Conservation (phyloP, 345 rosid species). For the Bruguiera gymnorhiza region DNA sequence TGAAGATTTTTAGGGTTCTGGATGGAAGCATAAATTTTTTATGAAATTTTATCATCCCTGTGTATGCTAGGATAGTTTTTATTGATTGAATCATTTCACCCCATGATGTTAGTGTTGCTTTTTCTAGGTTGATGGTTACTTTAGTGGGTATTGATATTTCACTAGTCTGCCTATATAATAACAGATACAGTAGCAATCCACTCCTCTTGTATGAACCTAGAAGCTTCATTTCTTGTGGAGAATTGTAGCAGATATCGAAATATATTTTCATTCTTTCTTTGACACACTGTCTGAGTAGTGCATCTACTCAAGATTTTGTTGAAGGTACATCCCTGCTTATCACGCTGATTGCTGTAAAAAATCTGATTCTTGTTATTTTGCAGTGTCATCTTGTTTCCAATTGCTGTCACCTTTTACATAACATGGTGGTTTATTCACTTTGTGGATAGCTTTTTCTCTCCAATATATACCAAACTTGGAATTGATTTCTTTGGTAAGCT, state of each 20-base stretch:
- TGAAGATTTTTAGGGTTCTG: no score
- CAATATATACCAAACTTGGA: slow-evolving; percentile 88
- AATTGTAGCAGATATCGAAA: neutral
- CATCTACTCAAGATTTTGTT: neutral
- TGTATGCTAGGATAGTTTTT: neutral
- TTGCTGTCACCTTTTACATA: slow-evolving; percentile 86
- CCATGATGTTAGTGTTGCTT: neutral
- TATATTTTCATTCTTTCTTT: neutral
- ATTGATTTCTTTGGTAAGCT: slow-evolving; percentile 82
- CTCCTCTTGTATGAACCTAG: neutral
- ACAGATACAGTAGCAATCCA: neutral
- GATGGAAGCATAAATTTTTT: neutral
- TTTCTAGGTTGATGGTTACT: neutral
- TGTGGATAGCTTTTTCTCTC: slow-evolving; percentile 97
- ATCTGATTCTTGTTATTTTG: slow-evolving; percentile 33
- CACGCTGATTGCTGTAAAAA: slow-evolving; percentile 8
- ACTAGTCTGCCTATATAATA: neutral
- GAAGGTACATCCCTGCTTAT: neutral
- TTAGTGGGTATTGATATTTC: neutral
- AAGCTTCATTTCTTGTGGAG: neutral
- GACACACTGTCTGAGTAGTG: neutral
- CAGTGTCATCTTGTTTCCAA: slow-evolving; percentile 95
- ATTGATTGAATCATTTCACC: neutral
- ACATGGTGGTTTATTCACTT: slow-evolving; percentile 99
- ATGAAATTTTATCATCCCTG: neutral